Base-by-base conservation (phyloP, 805 yeast species). In the Hanseniaspora valbyensis region DNA sequence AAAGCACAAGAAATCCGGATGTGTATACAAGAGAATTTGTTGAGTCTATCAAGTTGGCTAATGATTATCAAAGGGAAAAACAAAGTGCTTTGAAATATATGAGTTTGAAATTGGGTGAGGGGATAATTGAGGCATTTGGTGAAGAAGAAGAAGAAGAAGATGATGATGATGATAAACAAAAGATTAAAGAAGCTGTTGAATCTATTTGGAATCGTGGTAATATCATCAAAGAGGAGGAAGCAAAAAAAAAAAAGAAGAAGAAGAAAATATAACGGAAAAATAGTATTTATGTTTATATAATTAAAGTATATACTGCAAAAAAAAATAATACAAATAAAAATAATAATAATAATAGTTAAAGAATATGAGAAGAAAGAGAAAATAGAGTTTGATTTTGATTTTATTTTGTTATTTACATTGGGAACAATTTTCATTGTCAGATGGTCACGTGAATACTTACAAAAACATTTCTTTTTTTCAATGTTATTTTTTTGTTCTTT, bases 1-100 rank as follows among this genome's bases (percentile, higher is more conserved):
- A 92, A 61, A 95, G 87, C 60, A 98, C 98, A 2, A 72, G 98
- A 57, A 92, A 92, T 61, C 97, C 98, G 0, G 97, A 92, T 61
- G 88, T 92, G 36, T 92, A 92, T 65, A 88, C 97, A 0, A 75
- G 98, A 62, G 98, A 92, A 67, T 92, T 92, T 66, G 86, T 90
- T 14, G 98, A 92, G 62, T 85, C 90, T 32, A 83, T 92, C n/a
- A 80, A 88, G 36, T 81, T 86, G 58, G 80, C 88, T 41, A 92
- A 92, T 61, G 96, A 94, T 59, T 78, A 81, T 56, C 71, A 92
- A 50, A 76, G 87, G 59, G 97, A 96, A 3, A 86, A 86, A 63
- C 78, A 85, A 75, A 59, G 68, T 39, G 95, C 88, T 1, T 72
- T 83, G 67, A 67, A 61, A 44, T 72, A 75, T 51, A 73, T 89